Evolutionary conservation across 495 filamentous ascomycete species (phyloP).

Genomic region (Polyplosphaeria fusca): DNA sequence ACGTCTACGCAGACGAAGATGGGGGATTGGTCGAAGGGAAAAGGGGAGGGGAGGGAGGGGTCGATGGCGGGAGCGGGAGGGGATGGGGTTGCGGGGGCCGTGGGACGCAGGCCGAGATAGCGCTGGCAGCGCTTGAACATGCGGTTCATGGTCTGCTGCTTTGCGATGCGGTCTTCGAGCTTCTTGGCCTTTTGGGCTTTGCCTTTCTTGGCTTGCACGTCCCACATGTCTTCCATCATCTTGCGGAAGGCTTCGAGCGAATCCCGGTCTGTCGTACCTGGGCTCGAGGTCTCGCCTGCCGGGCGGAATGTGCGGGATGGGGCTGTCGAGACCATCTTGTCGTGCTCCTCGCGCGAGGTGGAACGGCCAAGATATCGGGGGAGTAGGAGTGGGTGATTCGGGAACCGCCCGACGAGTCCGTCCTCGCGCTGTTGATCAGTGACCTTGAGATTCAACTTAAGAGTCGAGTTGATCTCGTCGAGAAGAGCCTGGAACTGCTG

Average conservation of each 20-base stretch:
- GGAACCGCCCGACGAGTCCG: constrained; percentile 58
- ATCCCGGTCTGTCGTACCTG: constrained; percentile 28
- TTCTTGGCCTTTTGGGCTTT: constrained; percentile 49
- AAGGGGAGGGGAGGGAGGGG: constrained; percentile 41
- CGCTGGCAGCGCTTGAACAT: constrained; percentile 60
- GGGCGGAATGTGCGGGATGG: constrained; percentile 29
- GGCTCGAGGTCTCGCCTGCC: not conserved
- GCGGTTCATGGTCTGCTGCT: constrained; percentile 48
- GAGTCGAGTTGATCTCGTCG: constrained; percentile 53
- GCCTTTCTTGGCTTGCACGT: constrained; percentile 47
- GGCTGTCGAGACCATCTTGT: constrained; percentile 35
- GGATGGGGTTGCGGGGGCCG: not conserved
- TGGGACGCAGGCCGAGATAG: constrained; percentile 62
- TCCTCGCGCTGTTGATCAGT: constrained; percentile 45
- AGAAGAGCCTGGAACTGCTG: constrained; percentile 60
- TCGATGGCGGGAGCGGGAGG: constrained; percentile 32
- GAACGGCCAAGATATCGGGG: constrained; percentile 64
- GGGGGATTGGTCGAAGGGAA: constrained; percentile 49
- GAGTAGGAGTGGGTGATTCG: constrained; percentile 51
- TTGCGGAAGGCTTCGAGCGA: constrained; percentile 48
- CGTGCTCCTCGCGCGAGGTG: constrained; percentile 38
- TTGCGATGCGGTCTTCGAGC: constrained; percentile 28
- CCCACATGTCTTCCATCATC: constrained; percentile 46
- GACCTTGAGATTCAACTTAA: constrained; percentile 49
- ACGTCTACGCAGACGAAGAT: constrained; percentile 79